Percentiles rank a stretch among this genome's conserved stretches.
Evolutionary conservation across 208 protist genomes (phyloP).

Genomic region (Acanthamoeba culbertsoni): DNA sequence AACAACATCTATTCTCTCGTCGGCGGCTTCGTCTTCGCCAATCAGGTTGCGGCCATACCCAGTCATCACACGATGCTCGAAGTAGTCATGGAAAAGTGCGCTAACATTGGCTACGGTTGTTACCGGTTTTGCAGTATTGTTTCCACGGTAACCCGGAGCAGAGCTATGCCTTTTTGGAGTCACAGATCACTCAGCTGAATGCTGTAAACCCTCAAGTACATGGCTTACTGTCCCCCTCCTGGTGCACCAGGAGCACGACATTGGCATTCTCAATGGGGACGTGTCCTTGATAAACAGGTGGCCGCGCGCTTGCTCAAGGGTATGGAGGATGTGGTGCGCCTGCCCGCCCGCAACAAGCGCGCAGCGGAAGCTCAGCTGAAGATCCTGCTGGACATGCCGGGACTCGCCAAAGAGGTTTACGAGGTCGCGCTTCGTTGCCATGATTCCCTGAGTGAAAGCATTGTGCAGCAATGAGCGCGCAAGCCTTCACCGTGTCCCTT

Average conservation of each 20-base stretch:
- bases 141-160: neutral
- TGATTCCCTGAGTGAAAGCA: too few species aligned
- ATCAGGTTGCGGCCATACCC: neutral
- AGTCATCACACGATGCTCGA: neutral
- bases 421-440: neutral
- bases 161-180: neutral
- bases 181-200: neutral
- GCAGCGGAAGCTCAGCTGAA: neutral
- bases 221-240: neutral
- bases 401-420: neutral
- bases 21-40: neutral
- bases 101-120: neutral
- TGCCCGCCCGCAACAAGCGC: neutral
- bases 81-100: neutral
- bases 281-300: neutral
- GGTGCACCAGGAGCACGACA: neutral
- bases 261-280: neutral
- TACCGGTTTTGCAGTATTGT: neutral
- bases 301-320: neutral
- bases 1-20: conserved; percentile 29
- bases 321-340: neutral
- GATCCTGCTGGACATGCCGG: neutral
- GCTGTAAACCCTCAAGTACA: neutral
- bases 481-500: too few species aligned
- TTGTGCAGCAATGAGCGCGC: too few species aligned